phyloP scores from a whole-genome alignment of 2,329 filamentous ascomycete species.

The Metarhizium rileyi region DNA sequence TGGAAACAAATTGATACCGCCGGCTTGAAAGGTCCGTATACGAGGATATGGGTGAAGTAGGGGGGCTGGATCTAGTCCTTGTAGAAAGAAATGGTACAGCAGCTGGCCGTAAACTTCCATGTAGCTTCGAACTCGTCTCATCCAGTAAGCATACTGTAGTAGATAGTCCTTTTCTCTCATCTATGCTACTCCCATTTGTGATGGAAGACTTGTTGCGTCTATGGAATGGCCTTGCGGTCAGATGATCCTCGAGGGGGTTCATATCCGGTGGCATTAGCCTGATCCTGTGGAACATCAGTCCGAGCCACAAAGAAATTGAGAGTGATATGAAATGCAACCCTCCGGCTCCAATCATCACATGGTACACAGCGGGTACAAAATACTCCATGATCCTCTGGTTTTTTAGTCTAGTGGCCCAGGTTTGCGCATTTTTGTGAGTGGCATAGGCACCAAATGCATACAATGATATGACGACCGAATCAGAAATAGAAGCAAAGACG shows the following conservation, averaged over 20 bases:
- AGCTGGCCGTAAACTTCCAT: conserved; percentile 38
- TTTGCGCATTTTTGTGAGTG: conserved; percentile 30
- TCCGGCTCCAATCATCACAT: conserved; percentile 52
- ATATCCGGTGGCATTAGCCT: conserved; percentile 77
- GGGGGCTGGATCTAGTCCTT: conserved; percentile 52
- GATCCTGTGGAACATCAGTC: conserved; percentile 73
- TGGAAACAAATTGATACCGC: conserved; percentile 41
- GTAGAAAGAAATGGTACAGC: conserved; percentile 75
- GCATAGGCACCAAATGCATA: conserved; percentile 46
- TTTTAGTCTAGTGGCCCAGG: conserved; percentile 61
- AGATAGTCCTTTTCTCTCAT: conserved; percentile 51
- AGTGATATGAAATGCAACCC: conserved; percentile 64
- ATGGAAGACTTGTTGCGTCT: conserved; percentile 62
- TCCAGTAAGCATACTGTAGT: conserved; percentile 27
- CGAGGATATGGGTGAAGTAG: conserved; percentile 43
- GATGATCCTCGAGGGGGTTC: conserved; percentile 82
- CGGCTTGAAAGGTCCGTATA: conserved; percentile 44
- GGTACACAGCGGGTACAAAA: conserved; percentile 59
- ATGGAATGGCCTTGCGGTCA: conserved; percentile 63
- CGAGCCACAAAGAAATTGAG: conserved; percentile 63
- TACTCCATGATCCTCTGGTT: conserved; percentile 44
- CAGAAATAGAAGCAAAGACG: conserved; percentile 67
- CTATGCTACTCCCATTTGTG: conserved; percentile 32
- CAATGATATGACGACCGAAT: conserved; percentile 46
- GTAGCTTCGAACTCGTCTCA: conserved; percentile 31